Base-by-base conservation (phyloP, 192 early-diverging fungal genomes). In the Podila horticola region DNA sequence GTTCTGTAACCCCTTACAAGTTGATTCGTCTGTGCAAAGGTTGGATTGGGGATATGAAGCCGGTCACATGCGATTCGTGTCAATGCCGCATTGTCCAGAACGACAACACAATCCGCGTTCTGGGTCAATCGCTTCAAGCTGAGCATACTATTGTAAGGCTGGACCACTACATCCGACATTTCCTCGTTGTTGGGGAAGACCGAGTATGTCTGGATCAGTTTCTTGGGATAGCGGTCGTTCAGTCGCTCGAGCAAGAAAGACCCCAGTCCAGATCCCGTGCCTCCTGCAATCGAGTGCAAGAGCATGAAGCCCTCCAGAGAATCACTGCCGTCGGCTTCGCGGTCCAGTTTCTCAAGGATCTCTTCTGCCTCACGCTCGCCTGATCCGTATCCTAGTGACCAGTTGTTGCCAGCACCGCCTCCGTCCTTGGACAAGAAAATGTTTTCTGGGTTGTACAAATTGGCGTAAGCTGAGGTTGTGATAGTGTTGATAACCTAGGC, bases 381-480 rank as follows among this genome's bases (percentile, higher is more conserved):
- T 65, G 93, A 90, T 22, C 90, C 84, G 82, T 95, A 98, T 13
- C 97, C 97, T 58, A 89, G 87, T 13, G 95, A 95, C 97, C 97
- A 99, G 82, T 95, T 99, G 84, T 99, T 99, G 8, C 97, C 97
- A 5, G 97, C 97, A 55, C 97, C 97, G 22, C 97, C 96, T 20
- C 97, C 97, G 65, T 98, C 96, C 59, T 92, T 91, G 38, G 96
- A 95, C 45, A 94, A 74, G 73, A 93, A 95, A 34, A 99, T 95
- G 82, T 99, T 99, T 86, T 99, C 97, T 8, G 96, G 97, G 75
- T 99, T 99, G 86, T 96, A 98, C 11, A 99, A 87, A 74, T 97
- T 97, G 57, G 94, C 93, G 82, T 95, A 98, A 7, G 91, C 86
- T 6, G 95, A 96, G 12, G 90, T 75, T 33, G 94, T 88, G 66